phyloP scores from a whole-genome alignment of 2,329 filamentous ascomycete genomes.

The Fusarium clavum region DNA sequence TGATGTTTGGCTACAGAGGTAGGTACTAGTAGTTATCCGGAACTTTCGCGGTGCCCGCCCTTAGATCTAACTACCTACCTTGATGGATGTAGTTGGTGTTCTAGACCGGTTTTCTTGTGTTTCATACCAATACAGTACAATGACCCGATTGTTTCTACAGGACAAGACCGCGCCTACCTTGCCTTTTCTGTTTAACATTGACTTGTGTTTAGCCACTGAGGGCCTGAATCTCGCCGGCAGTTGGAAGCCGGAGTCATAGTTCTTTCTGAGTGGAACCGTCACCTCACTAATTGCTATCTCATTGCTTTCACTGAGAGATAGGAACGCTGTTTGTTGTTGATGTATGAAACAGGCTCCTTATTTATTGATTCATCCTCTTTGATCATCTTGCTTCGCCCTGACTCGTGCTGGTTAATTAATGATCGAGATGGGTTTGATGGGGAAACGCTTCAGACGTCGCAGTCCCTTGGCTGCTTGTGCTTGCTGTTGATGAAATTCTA shows the following conservation, averaged over 20 bases:
- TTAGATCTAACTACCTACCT: not conserved
- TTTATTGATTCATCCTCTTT: not conserved
- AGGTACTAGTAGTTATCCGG: not conserved
- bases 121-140: not conserved
- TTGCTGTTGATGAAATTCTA: not conserved
- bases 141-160: conserved; percentile 10
- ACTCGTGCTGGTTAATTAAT: not conserved
- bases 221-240: conserved; percentile 1
- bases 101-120: not conserved
- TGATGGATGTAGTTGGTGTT: not conserved
- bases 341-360: not conserved
- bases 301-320: not conserved
- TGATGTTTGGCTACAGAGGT: conserved; percentile 14
- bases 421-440: not conserved
- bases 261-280: conserved; percentile 4
- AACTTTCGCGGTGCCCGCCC: not conserved
- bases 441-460: not conserved
- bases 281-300: not conserved
- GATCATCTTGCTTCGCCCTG: not conserved
- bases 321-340: not conserved
- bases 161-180: not conserved
- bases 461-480: not conserved
- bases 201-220: not conserved
- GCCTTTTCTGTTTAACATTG: not conserved
- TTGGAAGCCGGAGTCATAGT: not conserved